A percentile compares a stretch with the other conserved stretches of the same genome.
These are phyloP conservation scores for Debaryomyces maramus DNA, from an alignment of 805 yeast genomes.

Conservation along the genomic window DNA sequence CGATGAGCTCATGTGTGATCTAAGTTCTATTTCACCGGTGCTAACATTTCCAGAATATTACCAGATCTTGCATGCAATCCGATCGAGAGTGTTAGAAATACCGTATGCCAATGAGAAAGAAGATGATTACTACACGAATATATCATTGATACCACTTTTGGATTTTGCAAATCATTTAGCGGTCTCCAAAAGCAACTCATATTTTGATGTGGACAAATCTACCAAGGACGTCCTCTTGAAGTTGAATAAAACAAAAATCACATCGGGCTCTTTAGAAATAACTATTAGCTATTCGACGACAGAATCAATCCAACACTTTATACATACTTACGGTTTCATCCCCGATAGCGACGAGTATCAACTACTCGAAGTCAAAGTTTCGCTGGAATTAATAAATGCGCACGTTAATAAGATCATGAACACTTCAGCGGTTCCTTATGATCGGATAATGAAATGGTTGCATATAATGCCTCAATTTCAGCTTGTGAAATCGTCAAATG, in stretches of 20 bases:
- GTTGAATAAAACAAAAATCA: constrained; percentile 28
- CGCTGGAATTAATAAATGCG: constrained; percentile 8
- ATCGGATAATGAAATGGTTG: constrained; percentile 27
- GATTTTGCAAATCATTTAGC: constrained; percentile 64
- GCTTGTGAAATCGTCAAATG: constrained; percentile 9
- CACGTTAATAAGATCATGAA: constrained; percentile 10
- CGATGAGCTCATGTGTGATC: constrained; percentile 9
- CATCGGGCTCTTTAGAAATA: constrained; percentile 16
- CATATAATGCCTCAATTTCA: constrained; percentile 29
- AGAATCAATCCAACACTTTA: constrained; percentile 24
- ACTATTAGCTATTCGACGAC: constrained; percentile 26
- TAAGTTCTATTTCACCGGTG: constrained; percentile 8
- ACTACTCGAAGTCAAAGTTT: constrained; percentile 11
- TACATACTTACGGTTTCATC: constrained; percentile 32
- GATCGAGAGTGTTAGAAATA: constrained; percentile 64
- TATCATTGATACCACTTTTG: constrained; percentile 62
- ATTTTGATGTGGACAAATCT: constrained; percentile 58
- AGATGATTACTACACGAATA: constrained; percentile 33
- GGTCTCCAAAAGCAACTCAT: constrained; percentile 43
- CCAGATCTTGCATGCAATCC: constrained; percentile 46
- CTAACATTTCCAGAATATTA: constrained; percentile 20
- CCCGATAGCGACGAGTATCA: constrained; percentile 18
- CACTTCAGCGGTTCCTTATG: constrained; percentile 11
- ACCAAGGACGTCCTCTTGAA: constrained; percentile 57
- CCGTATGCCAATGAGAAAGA: constrained; percentile 42